Evolutionary conservation across 1,284 basidiomycete genomes (phyloP).

Genomic region (Ustilago loliicola): DNA sequence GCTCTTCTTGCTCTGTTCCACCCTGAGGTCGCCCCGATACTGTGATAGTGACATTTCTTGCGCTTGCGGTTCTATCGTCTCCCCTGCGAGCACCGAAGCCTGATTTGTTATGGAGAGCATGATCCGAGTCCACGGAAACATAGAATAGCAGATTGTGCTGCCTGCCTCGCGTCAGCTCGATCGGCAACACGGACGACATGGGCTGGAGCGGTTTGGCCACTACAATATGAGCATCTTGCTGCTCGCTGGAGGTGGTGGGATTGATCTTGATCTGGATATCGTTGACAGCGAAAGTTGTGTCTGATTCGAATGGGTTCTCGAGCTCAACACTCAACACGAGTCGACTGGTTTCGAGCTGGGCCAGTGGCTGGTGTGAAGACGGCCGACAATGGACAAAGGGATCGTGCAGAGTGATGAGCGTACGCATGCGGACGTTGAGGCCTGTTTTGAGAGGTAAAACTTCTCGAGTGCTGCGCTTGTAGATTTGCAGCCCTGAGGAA

Average conservation of each 20-base stretch:
- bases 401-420: slow-evolving; percentile 36
- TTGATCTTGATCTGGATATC: slow-evolving; percentile 37
- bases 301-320: slow-evolving; percentile 43
- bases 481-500: slow-evolving; percentile 26
- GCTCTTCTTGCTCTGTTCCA: slow-evolving; percentile 10
- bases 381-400: slow-evolving; percentile 16
- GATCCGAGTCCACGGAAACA: slow-evolving; percentile 21
- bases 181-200: slow-evolving; percentile 18
- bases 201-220: slow-evolving; percentile 25
- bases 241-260: neutral
- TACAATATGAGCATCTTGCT: slow-evolving; percentile 2
- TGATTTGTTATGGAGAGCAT: neutral
- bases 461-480: slow-evolving; percentile 45
- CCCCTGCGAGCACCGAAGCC: neutral
- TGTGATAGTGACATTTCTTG: slow-evolving; percentile 45
- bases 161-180: slow-evolving; percentile 32
- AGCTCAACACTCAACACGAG: slow-evolving; percentile 57
- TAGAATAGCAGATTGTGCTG: slow-evolving; percentile 53
- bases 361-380: neutral
- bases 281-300: slow-evolving; percentile 28
- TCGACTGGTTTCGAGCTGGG: slow-evolving; percentile 22
- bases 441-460: slow-evolving; percentile 43
- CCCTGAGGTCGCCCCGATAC: slow-evolving; percentile 31
- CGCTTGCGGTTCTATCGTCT: slow-evolving; percentile 3
- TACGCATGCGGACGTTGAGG: slow-evolving; percentile 56